Evolutionary conservation across 2,329 filamentous ascomycete genomes (phyloP), one percentile per base, ranked within the genome.

Genomic region (Paecilomyces dactylethromorphus): DNA sequence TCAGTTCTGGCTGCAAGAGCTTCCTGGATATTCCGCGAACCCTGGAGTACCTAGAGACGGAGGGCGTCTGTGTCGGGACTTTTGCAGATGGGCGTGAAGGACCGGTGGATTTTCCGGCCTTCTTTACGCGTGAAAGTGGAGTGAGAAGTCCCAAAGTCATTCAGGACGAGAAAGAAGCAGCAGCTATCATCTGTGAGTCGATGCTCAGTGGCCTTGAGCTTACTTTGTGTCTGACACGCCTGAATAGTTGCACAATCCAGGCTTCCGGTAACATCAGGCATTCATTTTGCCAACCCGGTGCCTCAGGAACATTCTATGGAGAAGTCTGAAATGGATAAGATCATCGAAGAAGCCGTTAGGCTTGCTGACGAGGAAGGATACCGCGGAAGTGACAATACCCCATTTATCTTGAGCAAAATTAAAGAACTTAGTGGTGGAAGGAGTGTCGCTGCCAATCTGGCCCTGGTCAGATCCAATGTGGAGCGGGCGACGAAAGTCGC

Each of bases 11-110:
- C 13, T 95, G 91, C 78, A 99, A 99, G 78, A 94, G 93, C 62
- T 97, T 99, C 74, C 81, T 99, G 39, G 94, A 99, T 70, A 92
- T 97, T 60, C 87, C 89, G 2, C 83, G 91, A 56, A 99, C 94
- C 0, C 81, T 99, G 4, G 94, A 99, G 77, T 87, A 86, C 66
- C 78, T 89, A 3, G 86, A 89, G 68, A 89, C 86, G 0, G 82
- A 88, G 62, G 80, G 80, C 82, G 92, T 91, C 22, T 83, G 88
- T 39, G 92, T 97, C 0, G 89, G 87, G 3, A 97, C 94, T 2
- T 99, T 97, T 77, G 87, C 91, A 24, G 91, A 96, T 74, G 91
- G 90, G 1, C 84, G 90, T 39, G 75, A 78, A 26, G 88, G 86
- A 1, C 76, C 82, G 5, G 83, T 97, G 49, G 89, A 96, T 67